Conservation (phyloP, 345 rosid genomes). For the Sisymbrium irio region DNA sequence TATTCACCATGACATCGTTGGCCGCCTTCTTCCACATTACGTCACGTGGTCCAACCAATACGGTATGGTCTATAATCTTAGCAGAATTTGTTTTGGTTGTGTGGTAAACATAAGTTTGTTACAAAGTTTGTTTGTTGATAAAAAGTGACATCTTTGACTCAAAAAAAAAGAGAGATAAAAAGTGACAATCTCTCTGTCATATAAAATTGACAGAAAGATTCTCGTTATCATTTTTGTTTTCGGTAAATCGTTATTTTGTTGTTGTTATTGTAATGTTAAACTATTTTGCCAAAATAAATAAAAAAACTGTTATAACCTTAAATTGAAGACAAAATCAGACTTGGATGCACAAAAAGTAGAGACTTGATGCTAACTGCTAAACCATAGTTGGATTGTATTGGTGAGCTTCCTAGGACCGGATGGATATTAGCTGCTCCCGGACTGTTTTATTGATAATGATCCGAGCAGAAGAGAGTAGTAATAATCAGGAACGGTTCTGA, state of each 20-base stretch:
- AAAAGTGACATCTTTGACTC: neutral
- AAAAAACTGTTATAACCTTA: too few relatives aligned
- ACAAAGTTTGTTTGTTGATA: neutral
- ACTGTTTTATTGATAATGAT: too few relatives aligned
- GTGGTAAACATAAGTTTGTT: constrained; percentile 5
- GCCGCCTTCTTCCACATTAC: constrained; percentile 86
- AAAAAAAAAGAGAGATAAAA: neutral
- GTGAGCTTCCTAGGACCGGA: too few relatives aligned
- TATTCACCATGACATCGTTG: constrained; percentile 71
- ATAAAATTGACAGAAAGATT: neutral
- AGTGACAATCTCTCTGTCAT: neutral
- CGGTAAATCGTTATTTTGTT: neutral
- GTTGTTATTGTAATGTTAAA: too few relatives aligned
- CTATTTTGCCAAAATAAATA: too few relatives aligned
- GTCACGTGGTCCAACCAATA: constrained; percentile 72
- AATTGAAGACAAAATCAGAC: too few relatives aligned
- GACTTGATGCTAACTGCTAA: too few relatives aligned
- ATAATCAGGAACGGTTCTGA: too few relatives aligned
- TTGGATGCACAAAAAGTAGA: too few relatives aligned
- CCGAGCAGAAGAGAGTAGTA: too few relatives aligned
- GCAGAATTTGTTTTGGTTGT: neutral
- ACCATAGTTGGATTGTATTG: too few relatives aligned
- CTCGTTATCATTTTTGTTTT: neutral
- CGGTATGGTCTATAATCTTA: constrained; percentile 42
- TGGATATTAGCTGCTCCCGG: too few relatives aligned